Base-by-base conservation (phyloP, 2,329 filamentous ascomycete genomes). In the Hypoxylon rubiginosum region DNA sequence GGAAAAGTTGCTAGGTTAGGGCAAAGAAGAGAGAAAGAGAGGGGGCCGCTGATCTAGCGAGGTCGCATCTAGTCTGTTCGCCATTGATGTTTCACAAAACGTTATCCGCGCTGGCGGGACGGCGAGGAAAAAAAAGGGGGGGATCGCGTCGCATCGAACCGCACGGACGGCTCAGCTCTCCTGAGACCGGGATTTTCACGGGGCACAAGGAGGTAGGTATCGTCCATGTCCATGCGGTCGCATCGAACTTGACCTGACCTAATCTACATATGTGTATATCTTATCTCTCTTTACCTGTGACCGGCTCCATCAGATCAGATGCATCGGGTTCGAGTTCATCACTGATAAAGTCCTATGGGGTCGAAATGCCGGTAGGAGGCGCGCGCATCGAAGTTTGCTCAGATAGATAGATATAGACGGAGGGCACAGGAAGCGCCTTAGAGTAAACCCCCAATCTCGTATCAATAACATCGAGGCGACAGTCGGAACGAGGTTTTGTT, bases 181-280 rank as follows among this genome's bases (percentile, higher is more conserved):
- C 54, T 68, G 62, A 62, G 13, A 66, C 66, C 58, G 64, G 66
- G 53, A 66, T 62, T n/a, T 17, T 39, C 62, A 32, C 49, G 58
- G 57, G 4, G 26, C 13, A 8, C 17, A 28, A n/a, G n/a, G n/a
- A n/a, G n/a, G n/a, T n/a, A n/a, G n/a, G n/a, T n/a, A n/a, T n/a
- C n/a, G n/a, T n/a, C n/a, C 9, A 48, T 30, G 58, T 59, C 45
- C 45, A 52, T 62, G 49, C 55, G 58, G 51, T 55, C 17, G 48
- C 24, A 43, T 52, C 45, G 45, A 41, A 15, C 24, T 6, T 28
- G 19, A 4, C 21, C 45, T n/a, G 10, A 24, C 19, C 21, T 55
- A 2, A 21, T 5, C 32, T 52, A 28, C 9, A 9, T 30, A 30
- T 4, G 32, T 3, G 15, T 43, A 1, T 32, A 17, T 17, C 17